Evolutionary conservation across 2,329 filamentous ascomycete species (phyloP).

Genomic region (Penicillium palitans): DNA sequence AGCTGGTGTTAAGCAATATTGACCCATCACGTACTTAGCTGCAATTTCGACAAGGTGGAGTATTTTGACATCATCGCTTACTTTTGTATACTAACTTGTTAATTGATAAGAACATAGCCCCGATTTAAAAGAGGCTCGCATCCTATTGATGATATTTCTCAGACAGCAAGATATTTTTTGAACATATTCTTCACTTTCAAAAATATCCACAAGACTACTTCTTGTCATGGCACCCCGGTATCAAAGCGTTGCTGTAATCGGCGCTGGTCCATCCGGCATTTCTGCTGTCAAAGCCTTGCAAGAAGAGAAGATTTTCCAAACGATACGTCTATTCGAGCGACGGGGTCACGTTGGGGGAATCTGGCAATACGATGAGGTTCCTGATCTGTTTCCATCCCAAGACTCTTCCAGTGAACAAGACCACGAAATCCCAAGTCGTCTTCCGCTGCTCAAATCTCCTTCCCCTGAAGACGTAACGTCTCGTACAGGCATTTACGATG

Average conservation of each 20-base stretch:
- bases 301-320: constrained; percentile 35
- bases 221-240: constrained; percentile 12
- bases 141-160: background rate
- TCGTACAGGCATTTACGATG: constrained; percentile 27
- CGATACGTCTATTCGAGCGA: constrained; percentile 36
- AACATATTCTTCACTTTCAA: background rate
- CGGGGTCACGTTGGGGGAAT: constrained; percentile 33
- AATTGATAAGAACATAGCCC: background rate
- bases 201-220: background rate
- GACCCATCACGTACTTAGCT: background rate
- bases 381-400: constrained; percentile 26
- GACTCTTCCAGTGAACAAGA: background rate
- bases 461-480: constrained; percentile 24
- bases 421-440: constrained; percentile 11
- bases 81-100: background rate
- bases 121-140: background rate
- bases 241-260: constrained; percentile 18
- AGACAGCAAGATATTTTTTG: background rate
- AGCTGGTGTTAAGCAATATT: background rate
- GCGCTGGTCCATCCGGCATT: constrained; percentile 34
- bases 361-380: constrained; percentile 33
- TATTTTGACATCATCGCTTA: constrained; percentile 5
- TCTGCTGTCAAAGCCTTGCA: constrained; percentile 32
- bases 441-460: constrained; percentile 23
- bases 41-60: constrained; percentile 6